These are phyloP conservation scores for Oxyria digyna DNA, from an alignment of 148 eudicot species.

Conservation along the genomic window DNA sequence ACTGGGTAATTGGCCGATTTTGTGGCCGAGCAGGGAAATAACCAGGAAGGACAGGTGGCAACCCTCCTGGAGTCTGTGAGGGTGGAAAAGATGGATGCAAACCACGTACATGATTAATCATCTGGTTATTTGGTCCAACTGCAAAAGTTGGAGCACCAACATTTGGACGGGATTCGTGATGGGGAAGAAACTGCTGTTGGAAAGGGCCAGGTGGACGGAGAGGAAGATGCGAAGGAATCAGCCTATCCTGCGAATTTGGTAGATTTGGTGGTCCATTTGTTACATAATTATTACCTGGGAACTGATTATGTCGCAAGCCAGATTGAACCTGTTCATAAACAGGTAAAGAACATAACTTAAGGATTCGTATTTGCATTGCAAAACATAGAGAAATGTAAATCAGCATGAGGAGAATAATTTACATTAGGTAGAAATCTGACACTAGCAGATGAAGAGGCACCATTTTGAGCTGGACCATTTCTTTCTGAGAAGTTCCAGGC, in stretches of 20 bases:
- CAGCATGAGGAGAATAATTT: conserved; percentile 23
- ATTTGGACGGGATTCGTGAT: conserved; percentile 31
- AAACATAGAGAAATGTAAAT: conserved; percentile 13
- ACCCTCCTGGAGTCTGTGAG: conserved; percentile 25
- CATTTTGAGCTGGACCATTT: neutral
- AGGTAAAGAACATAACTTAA: too few relatives aligned
- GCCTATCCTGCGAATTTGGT: conserved; percentile 24
- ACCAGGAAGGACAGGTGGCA: conserved; percentile 33
- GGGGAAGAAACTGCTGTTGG: conserved; percentile 28
- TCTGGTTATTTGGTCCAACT: conserved; percentile 10
- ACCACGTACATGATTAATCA: conserved; percentile 21
- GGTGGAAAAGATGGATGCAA: conserved; percentile 35
- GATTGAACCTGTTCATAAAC: conserved; percentile 21
- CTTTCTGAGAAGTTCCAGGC: conserved; percentile 22
- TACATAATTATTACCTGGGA: too few relatives aligned
- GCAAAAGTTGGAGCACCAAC: conserved; percentile 10
- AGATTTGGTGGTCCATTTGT: conserved; percentile 23
- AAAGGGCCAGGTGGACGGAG: conserved; percentile 23
- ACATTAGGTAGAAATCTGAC: conserved; percentile 27
- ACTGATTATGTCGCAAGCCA: conserved; percentile 33
- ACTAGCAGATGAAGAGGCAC: conserved; percentile 23
- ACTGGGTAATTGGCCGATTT: conserved; percentile 29
- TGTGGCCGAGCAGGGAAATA: conserved; percentile 34
- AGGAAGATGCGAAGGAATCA: conserved; percentile 24
- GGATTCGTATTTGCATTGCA: conserved; percentile 17